Percentiles rank a stretch among this genome's conserved stretches.
phyloP scores from a whole-genome alignment of 495 filamentous ascomycete species.

The Lasiosphaeriaceae sp. region DNA sequence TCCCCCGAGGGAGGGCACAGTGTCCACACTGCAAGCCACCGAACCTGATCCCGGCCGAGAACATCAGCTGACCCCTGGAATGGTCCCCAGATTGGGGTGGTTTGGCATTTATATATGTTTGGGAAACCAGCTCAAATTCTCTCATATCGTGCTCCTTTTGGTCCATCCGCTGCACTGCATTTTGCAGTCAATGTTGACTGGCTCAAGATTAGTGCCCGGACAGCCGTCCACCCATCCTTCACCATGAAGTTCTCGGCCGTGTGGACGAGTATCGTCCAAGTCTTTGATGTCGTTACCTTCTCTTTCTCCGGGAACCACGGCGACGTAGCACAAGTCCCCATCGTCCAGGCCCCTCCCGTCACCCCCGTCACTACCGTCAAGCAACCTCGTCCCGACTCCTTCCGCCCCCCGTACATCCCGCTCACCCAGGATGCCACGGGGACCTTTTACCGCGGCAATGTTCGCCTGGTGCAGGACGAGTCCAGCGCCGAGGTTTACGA shows the following conservation, averaged over 20 bases:
- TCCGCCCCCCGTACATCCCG: not conserved
- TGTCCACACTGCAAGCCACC: no score
- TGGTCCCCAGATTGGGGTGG: no score
- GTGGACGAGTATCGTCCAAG: constrained; percentile 12
- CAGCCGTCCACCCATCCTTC: not conserved
- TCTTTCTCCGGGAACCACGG: constrained; percentile 4
- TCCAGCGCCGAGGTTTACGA: constrained; percentile 3
- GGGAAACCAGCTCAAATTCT: not conserved
- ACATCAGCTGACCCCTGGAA: no score
- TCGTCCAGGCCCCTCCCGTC: not conserved
- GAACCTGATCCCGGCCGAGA: no score
- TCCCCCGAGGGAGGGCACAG: no score
- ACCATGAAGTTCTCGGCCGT: constrained; percentile 13
- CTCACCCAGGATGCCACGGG: not conserved
- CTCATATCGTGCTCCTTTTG: not conserved
- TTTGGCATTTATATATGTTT: no score
- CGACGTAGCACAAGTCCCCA: constrained; percentile 1
- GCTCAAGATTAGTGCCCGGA: no score
- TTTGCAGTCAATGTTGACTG: not conserved
- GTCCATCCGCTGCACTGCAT: not conserved
- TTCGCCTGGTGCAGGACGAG: not conserved
- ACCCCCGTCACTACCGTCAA: no score
- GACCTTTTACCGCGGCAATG: not conserved
- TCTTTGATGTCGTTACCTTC: constrained; percentile 13
- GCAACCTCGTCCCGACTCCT: not conserved